Evolutionary conservation across 495 filamentous ascomycete species (phyloP).

Genomic region (Aspergillus funiculosus): DNA sequence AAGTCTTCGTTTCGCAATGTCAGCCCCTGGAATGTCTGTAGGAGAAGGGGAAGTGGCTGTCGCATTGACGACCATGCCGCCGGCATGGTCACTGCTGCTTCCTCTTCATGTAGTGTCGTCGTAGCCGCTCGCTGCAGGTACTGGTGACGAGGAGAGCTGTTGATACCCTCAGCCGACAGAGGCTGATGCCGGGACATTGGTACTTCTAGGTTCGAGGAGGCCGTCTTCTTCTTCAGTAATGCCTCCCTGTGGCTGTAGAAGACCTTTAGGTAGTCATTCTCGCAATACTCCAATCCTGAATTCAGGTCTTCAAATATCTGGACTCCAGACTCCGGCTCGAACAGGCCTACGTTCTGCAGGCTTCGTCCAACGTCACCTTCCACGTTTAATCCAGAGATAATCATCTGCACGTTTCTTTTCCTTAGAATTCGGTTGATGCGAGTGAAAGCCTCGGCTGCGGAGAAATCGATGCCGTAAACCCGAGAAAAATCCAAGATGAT

Average conservation of each 20-base stretch:
- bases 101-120: constrained; percentile 59
- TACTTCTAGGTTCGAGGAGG: constrained; percentile 44
- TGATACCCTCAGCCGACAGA: constrained; percentile 41
- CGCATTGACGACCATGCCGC: constrained; percentile 73
- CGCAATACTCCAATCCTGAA: constrained; percentile 84
- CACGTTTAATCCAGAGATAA: constrained; percentile 72
- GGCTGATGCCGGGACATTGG: constrained; percentile 30
- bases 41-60: constrained; percentile 81
- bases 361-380: constrained; percentile 68
- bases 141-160: constrained; percentile 70
- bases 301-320: constrained; percentile 85
- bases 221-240: constrained; percentile 25
- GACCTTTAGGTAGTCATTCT: constrained; percentile 87
- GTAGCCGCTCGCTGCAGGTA: constrained; percentile 74
- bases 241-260: constrained; percentile 59
- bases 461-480: constrained; percentile 92
- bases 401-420: constrained; percentile 65
- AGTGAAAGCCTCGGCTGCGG: constrained; percentile 88
- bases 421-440: constrained; percentile 79
- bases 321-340: constrained; percentile 60
- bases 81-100: constrained; percentile 39
- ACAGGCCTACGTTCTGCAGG: constrained; percentile 73
- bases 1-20: constrained; percentile 80
- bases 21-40: constrained; percentile 86
- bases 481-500: constrained; percentile 84